These are phyloP conservation scores for Gossypium raimondii DNA, from an alignment of 345 rosid species.

Conservation along the genomic window DNA sequence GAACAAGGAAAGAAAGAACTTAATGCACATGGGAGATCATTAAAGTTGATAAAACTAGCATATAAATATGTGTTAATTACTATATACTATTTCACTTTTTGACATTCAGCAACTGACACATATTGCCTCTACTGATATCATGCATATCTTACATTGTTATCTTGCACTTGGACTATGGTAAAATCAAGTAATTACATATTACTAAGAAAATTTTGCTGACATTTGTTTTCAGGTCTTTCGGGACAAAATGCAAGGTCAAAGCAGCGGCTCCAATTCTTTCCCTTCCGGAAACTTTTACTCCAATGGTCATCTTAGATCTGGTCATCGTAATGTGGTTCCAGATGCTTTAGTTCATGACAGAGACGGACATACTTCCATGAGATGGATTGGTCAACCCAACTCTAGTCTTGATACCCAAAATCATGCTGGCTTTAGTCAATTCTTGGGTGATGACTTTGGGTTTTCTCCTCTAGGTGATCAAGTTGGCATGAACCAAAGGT, in stretches of 20 bases:
- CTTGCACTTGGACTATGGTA: not conserved
- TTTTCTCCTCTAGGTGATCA: not conserved
- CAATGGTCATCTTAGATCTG: not conserved
- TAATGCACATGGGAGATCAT: not conserved
- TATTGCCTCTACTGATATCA: too few species aligned
- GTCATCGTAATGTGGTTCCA: not conserved
- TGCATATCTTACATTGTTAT: not conserved
- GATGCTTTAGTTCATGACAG: not conserved
- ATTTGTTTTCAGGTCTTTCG: not conserved
- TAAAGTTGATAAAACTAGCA: not conserved
- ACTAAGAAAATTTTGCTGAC: not conserved
- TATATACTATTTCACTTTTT: too few species aligned
- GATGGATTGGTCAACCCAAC: slow-evolving; percentile 2
- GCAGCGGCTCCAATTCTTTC: slow-evolving; percentile 8
- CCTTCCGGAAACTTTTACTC: not conserved
- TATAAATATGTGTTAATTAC: too few species aligned
- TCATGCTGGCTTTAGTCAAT: not conserved
- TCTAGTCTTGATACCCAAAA: not conserved
- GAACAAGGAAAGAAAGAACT: not conserved
- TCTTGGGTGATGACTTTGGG: not conserved
- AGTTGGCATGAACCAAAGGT: not conserved
- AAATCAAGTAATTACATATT: not conserved
- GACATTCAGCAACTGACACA: too few species aligned
- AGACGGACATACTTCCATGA: not conserved
- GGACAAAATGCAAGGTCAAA: slow-evolving; percentile 12